Percentiles rank a stretch among this genome's conserved stretches.
These are phyloP conservation scores for Candida sithepensis DNA, from an alignment of 805 yeast genomes.

Conservation along the genomic window DNA sequence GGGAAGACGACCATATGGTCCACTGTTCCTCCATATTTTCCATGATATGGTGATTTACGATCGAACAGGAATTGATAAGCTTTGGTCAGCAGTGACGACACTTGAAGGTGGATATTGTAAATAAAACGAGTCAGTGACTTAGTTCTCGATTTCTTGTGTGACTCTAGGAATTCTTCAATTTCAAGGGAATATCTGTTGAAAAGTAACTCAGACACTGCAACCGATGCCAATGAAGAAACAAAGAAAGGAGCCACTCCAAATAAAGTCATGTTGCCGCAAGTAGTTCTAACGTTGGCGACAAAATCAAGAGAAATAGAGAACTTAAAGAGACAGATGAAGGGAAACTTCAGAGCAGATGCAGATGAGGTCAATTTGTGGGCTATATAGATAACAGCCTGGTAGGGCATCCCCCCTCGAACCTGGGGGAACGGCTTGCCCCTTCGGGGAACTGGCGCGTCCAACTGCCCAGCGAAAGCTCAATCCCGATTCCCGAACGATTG, in stretches of 20 bases:
- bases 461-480: too few relatives aligned
- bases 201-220: slow-evolving; percentile 3
- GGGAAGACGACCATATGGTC: slow-evolving; percentile 28
- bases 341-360: too few relatives aligned
- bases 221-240: slow-evolving; percentile 1
- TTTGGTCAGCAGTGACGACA: background rate
- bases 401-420: too few relatives aligned
- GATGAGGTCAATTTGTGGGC: too few relatives aligned
- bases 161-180: slow-evolving; percentile 11
- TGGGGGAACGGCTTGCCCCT: too few relatives aligned
- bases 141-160: slow-evolving; percentile 6
- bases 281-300: background rate
- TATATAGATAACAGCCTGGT: too few relatives aligned
- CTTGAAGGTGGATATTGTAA: slow-evolving; percentile 11
- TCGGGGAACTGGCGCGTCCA: too few relatives aligned
- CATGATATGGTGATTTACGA: slow-evolving; percentile 4
- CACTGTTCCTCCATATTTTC: slow-evolving; percentile 23
- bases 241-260: slow-evolving; percentile 1
- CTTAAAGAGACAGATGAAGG: too few relatives aligned
- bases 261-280: background rate
- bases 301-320: too few relatives aligned
- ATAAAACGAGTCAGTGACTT: slow-evolving; percentile 6
- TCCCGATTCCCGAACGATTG: too few relatives aligned
- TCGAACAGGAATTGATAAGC: slow-evolving; percentile 2
- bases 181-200: slow-evolving; percentile 3